Evolutionary conservation across 2,329 filamentous ascomycete genomes (phyloP).

Genomic region (Pezicula radicicola): DNA sequence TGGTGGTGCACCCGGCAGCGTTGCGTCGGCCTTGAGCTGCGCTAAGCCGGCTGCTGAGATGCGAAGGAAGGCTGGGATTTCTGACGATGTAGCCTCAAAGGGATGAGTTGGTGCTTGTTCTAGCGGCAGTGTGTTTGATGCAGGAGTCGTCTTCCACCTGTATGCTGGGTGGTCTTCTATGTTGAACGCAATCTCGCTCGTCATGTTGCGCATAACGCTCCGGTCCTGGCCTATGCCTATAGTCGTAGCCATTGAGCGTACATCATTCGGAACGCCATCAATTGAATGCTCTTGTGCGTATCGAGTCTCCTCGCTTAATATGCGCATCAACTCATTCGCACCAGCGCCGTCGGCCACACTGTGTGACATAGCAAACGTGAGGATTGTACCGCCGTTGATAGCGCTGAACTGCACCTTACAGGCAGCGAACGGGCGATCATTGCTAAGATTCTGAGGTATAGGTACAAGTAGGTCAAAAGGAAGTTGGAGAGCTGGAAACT

Average conservation of each 20-base stretch:
- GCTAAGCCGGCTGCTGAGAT: conserved; percentile 5
- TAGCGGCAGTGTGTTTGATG: neutral
- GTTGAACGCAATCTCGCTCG: conserved; percentile 7
- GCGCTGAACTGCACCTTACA: conserved; percentile 11
- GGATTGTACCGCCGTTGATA: conserved; percentile 10
- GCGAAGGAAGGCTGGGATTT: conserved; percentile 6
- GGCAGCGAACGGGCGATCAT: conserved; percentile 7
- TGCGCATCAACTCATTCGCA: conserved; percentile 7
- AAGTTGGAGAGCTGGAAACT: conserved; percentile 5
- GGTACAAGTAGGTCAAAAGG: conserved; percentile 7
- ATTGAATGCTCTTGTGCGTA: conserved; percentile 3
- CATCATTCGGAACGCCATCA: neutral
- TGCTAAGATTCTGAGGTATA: conserved; percentile 4
- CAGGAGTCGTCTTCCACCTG: neutral
- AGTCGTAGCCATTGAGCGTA: neutral
- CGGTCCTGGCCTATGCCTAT: conserved; percentile 4
- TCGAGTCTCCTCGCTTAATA: conserved; percentile 9
- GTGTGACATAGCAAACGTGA: conserved; percentile 9
- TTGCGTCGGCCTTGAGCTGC: conserved; percentile 10
- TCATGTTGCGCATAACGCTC: conserved; percentile 6
- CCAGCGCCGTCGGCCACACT: conserved; percentile 8
- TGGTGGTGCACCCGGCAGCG: conserved; percentile 1
- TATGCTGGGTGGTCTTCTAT: conserved; percentile 12
- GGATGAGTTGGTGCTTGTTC: conserved; percentile 1
- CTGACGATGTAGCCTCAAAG: conserved; percentile 6